Conservation (phyloP, 352 stramenopile species). For the Blastocystis sp. region DNA sequence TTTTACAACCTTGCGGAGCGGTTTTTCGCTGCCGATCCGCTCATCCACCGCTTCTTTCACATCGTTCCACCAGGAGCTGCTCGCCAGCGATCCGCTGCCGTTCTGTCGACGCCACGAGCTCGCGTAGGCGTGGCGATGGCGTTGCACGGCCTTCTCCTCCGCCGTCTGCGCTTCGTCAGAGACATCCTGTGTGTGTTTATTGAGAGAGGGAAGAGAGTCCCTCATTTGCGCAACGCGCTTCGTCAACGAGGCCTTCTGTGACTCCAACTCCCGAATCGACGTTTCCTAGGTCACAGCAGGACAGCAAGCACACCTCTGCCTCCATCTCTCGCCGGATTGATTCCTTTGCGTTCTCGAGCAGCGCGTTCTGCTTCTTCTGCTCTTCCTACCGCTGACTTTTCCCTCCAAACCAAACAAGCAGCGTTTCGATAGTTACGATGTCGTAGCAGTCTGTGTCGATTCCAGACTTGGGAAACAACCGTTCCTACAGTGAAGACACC, state of each 20-base stretch:
- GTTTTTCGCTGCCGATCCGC: neutral
- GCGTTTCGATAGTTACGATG: neutral
- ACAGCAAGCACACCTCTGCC: neutral
- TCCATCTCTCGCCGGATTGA: neutral
- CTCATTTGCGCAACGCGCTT: neutral
- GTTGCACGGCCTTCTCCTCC: neutral
- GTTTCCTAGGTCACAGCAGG: neutral
- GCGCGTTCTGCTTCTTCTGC: slow-evolving; percentile 31
- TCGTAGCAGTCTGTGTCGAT: neutral
- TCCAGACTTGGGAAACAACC: neutral
- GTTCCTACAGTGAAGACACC: neutral
- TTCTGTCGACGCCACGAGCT: neutral
- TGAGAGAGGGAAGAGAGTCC: neutral
- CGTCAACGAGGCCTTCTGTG: neutral
- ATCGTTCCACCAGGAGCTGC: neutral
- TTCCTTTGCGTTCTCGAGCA: neutral
- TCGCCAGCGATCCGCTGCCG: neutral
- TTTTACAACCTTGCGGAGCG: neutral
- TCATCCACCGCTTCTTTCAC: neutral
- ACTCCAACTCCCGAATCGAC: neutral
- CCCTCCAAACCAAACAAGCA: neutral
- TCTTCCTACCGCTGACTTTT: neutral
- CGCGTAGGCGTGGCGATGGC: neutral
- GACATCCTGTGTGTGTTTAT: neutral
- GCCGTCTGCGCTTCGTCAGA: neutral